Conservation (phyloP, 1,284 basidiomycete species). For the Ustilago xerochloae region DNA sequence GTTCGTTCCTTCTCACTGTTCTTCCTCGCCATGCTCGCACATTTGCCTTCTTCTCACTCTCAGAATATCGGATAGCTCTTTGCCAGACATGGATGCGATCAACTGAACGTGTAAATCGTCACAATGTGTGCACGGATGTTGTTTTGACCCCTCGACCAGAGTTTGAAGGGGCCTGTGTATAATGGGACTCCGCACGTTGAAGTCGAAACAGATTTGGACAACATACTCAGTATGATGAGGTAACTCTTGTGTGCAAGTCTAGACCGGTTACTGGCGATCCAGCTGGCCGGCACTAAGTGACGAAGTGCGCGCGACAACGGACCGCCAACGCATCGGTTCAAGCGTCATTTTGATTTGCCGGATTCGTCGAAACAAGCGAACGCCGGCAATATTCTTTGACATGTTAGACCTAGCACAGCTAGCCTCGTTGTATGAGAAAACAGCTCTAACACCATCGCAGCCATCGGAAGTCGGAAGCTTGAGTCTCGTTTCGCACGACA, state of each 20-base stretch:
- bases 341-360: constrained; percentile 24
- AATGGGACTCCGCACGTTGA: constrained; percentile 4
- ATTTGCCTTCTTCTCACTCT: too few relatives aligned
- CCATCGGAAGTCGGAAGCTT: too few relatives aligned
- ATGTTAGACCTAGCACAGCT: too few relatives aligned
- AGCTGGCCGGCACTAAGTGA: constrained; percentile 12
- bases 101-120: not conserved
- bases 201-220: not conserved
- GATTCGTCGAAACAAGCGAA: constrained; percentile 14
- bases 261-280: constrained; percentile 21
- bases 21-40: too few relatives aligned
- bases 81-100: too few relatives aligned
- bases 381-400: not conserved
- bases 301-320: not conserved
- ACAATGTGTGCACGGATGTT: not conserved
- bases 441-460: too few relatives aligned
- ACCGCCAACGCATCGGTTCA: constrained; percentile 10
- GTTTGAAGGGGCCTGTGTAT: not conserved
- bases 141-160: not conserved
- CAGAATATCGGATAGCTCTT: too few relatives aligned
- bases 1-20: not conserved
- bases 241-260: not conserved
- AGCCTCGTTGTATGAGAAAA: too few relatives aligned
- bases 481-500: not conserved
- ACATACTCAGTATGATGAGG: constrained; percentile 20